Evolutionary conservation across 768 basidiomycete genomes (phyloP).

Genomic region (Vishniacozyma victoriae): DNA sequence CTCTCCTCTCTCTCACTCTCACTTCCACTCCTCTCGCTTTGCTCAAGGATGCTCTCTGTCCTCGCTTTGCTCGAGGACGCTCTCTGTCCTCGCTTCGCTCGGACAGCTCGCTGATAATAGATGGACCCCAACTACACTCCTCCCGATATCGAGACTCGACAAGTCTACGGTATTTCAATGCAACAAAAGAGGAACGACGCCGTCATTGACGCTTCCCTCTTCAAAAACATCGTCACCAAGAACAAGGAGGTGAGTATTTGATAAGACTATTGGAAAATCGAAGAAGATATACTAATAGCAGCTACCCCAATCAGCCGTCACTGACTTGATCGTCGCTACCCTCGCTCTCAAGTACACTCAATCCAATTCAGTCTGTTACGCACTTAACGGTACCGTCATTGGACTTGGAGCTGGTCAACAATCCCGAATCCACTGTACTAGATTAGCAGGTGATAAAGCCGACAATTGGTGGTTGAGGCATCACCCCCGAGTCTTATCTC

Average conservation of each 20-base stretch:
- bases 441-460: conserved; percentile 94
- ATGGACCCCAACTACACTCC: conserved; percentile 83
- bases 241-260: conserved; percentile 66
- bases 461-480: conserved; percentile 99
- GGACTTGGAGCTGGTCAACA: conserved; percentile 98
- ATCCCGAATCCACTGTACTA: conserved; percentile 98
- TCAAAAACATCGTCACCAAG: conserved; percentile 80
- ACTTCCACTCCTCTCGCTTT: no score
- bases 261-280: not conserved
- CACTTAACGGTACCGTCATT: conserved; percentile 81
- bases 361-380: conserved; percentile 97
- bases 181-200: conserved; percentile 86
- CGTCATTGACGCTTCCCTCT: conserved; percentile 73
- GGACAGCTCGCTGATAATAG: no score
- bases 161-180: conserved; percentile 85
- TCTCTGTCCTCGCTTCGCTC: no score
- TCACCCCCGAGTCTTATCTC: conserved; percentile 81
- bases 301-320: conserved; percentile 70
- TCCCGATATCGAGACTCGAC: conserved; percentile 76
- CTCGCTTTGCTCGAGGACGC: no score
- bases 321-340: conserved; percentile 93
- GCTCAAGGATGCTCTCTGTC: no score
- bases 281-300: conserved; percentile 40
- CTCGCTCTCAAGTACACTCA: conserved; percentile 97
- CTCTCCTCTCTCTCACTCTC: no score